Base-by-base conservation (phyloP, 1,139 yeast genomes). In the Hansenula lynferdii region DNA sequence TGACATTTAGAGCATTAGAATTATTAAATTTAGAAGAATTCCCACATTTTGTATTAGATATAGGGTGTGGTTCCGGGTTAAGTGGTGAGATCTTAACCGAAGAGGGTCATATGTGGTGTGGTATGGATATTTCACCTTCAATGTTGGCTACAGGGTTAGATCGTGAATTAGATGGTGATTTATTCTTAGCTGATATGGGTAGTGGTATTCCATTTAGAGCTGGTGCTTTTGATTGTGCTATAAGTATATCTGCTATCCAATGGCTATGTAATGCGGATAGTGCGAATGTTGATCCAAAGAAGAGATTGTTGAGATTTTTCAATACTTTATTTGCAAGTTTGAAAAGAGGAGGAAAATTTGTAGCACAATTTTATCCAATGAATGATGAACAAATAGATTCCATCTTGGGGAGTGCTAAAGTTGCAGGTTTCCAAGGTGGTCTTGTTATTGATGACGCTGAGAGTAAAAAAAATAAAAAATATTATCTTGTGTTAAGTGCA, bases 181-280 rank as follows among this genome's bases (percentile, higher is more conserved):
- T 92, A 47, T 82, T 94, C 58, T 67, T 90, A 42, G 82, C 87
- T 30, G 99, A 92, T 66, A 85, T 92, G 72, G 99, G 99, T 30
- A 72, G 74, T 43, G 98, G 98, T 21, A 73, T 94, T 5, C 98
- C 98, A 8, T 92, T 92, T 56, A 72, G 98, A 54, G 89, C 98
- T 1, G 99, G 98, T 39, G 75, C 96, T 0, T 92, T 92, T 59
- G 99, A 94, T 63, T 97, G 97, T 2, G 98, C 96, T 4, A 85
- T 92, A 32, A 84, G 95, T 18, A 87, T 92, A 49, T 85, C 96
- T 34, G 98, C 95, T 5, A 87, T 92, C 41, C 99, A 92, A 61
- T 92, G 99, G 99, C 75, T 92, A 33, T 87, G 97, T 68, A 92
- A 92, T 59, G 98, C 98, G 4, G 98, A 92, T 60, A 74, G 87